Conservation (phyloP, 352 stramenopile genomes). For the Phytophthora lateralis region DNA sequence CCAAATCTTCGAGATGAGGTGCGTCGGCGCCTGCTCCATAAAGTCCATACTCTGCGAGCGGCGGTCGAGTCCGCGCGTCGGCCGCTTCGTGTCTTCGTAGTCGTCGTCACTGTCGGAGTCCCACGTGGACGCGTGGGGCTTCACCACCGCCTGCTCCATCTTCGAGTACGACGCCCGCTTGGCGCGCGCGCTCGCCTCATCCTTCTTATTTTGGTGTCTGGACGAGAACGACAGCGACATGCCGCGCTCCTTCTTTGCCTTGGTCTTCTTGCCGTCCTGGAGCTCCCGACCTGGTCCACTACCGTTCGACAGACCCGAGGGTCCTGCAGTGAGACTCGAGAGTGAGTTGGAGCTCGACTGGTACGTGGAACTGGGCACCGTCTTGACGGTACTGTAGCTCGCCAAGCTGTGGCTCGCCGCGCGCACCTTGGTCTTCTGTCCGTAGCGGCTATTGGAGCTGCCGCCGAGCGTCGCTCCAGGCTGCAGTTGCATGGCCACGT, state of each 20-base stretch:
- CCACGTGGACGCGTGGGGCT: slow-evolving; percentile 55
- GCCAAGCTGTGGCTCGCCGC: slow-evolving; percentile 23
- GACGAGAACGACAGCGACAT: slow-evolving; percentile 54
- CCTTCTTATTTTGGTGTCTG: slow-evolving; percentile 37
- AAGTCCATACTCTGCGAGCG: slow-evolving; percentile 82
- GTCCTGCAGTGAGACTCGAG: slow-evolving; percentile 10
- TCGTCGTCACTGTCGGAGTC: slow-evolving; percentile 78
- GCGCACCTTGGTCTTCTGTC: slow-evolving; percentile 21
- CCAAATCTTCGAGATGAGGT: slow-evolving; percentile 84
- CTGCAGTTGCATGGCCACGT: slow-evolving; percentile 28
- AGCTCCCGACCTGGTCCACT: slow-evolving; percentile 4
- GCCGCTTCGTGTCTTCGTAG: slow-evolving; percentile 65
- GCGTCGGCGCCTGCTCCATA: slow-evolving; percentile 72
- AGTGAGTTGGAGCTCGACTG: slow-evolving; percentile 30
- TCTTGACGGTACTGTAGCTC: slow-evolving; percentile 28
- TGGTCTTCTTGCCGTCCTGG: slow-evolving; percentile 37
- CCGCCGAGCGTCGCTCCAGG: slow-evolving; percentile 12
- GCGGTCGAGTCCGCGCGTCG: slow-evolving; percentile 60
- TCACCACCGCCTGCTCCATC: slow-evolving; percentile 56
- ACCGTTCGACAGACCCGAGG: not conserved
- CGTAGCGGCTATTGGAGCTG: slow-evolving; percentile 9
- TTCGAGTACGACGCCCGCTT: slow-evolving; percentile 40
- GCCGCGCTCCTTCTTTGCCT: slow-evolving; percentile 45
- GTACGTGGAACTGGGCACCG: slow-evolving; percentile 18
- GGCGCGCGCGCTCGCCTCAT: slow-evolving; percentile 7